Conservation (phyloP, 164 flowering plant species). For the Piper betle region DNA sequence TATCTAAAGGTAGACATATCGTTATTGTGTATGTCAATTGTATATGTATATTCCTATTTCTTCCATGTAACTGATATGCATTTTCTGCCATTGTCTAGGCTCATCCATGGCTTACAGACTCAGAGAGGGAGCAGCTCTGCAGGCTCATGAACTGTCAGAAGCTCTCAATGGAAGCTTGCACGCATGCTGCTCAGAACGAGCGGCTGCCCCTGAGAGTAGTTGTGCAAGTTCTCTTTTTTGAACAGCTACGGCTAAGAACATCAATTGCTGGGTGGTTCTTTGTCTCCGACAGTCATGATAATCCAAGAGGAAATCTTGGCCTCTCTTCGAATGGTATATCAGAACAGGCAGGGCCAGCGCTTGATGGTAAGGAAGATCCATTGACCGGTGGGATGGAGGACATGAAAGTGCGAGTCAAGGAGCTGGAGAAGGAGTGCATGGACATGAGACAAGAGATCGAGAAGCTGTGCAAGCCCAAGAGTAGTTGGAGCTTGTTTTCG, state of each 20-base stretch:
- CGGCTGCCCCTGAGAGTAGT: too few species aligned
- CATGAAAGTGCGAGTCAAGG: slow-evolving; percentile 34
- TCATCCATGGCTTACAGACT: slow-evolving; percentile 56
- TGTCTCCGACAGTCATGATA: slow-evolving; percentile 43
- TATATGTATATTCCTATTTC: too few species aligned
- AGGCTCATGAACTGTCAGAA: slow-evolving; percentile 71
- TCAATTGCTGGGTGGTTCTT: slow-evolving; percentile 60
- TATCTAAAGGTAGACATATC: slow-evolving; percentile 50
- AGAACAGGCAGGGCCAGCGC: slow-evolving; percentile 1
- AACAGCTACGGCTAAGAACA: slow-evolving; percentile 23
- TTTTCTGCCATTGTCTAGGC: slow-evolving; percentile 23
- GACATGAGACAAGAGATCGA: too few species aligned
- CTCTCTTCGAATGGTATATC: slow-evolving; percentile 12
- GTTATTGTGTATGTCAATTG: neutral
- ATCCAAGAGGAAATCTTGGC: slow-evolving; percentile 17
- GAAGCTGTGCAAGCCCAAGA: slow-evolving; percentile 37
- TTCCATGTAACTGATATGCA: too few species aligned
- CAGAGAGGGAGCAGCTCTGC: slow-evolving; percentile 58
- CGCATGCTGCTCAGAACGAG: slow-evolving; percentile 20
- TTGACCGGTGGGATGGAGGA: slow-evolving; percentile 18
- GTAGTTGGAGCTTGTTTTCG: slow-evolving; percentile 37
- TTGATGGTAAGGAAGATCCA: slow-evolving; percentile 5
- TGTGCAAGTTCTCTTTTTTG: too few species aligned
- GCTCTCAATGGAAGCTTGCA: slow-evolving; percentile 62
- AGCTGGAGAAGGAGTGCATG: slow-evolving; percentile 54